phyloP scores from a whole-genome alignment of 1,284 basidiomycete species.

The Pyrrhoderma lamaoense region DNA sequence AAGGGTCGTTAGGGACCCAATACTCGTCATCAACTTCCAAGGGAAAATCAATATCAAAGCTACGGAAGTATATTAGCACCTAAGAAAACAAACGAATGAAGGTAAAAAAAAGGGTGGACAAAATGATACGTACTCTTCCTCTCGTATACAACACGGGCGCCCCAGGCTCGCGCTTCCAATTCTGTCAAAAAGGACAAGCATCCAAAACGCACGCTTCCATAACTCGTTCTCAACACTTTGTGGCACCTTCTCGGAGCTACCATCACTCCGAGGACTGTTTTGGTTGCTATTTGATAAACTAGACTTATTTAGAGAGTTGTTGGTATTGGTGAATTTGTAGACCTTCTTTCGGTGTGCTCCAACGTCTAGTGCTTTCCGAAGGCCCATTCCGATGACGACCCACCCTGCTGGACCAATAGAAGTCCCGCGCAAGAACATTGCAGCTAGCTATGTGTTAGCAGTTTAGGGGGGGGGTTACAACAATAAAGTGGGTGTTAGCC shows the following conservation, averaged over 20 bases:
- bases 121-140: conserved; percentile 64
- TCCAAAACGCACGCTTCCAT: conserved; percentile 48
- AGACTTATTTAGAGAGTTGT: too few relatives aligned
- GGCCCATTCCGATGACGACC: conserved; percentile 37
- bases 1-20: conserved; percentile 55
- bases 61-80: conserved; percentile 25
- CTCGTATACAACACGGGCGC: conserved; percentile 60
- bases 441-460: conserved; percentile 10
- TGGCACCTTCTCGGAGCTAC: conserved; percentile 12
- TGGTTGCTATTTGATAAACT: too few relatives aligned
- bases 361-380: conserved; percentile 40
- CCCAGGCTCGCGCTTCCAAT: conserved; percentile 61
- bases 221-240: conserved; percentile 39
- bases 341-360: conserved; percentile 37
- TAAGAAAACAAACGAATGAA: neutral
- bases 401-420: conserved; percentile 33
- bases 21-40: conserved; percentile 83
- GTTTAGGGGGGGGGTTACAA: conserved; percentile 28
- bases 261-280: too few relatives aligned
- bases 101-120: too few relatives aligned
- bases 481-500: too few relatives aligned
- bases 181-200: conserved; percentile 51
- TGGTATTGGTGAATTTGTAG: conserved; percentile 18
- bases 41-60: conserved; percentile 74
- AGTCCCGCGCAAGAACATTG: conserved; percentile 19